Evolutionary conservation across 2,329 filamentous ascomycete species (phyloP), one percentile per base, ranked within the genome.

Genomic region (Chaetomium sp.): DNA sequence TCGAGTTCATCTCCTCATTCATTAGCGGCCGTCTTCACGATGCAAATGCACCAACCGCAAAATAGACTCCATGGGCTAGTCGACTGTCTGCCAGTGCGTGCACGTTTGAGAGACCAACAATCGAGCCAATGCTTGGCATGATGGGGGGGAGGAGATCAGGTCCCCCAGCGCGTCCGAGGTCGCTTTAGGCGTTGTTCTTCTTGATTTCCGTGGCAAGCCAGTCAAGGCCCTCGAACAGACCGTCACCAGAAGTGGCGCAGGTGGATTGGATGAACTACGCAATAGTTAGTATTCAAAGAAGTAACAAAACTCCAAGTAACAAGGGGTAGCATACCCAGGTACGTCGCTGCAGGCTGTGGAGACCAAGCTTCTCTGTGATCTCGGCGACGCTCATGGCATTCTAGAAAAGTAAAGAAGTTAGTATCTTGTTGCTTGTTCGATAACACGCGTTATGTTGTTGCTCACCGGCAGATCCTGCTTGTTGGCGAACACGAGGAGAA

Each of bases 321-420:
- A 51, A 54, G 33, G 42, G 59, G 45, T 62, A 79, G 52, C 91
- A 74, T 91, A 99, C 94, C 94, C 94, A 99, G 70, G 90, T 88
- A 76, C 94, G 91, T 81, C 96, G 90, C 84, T 91, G 90, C 84
- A 99, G 82, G 80, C 89, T 95, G 86, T 97, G 92, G 70, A 99
- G 91, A 72, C 94, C 94, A 76, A 99, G 90, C 86, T 97, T 96
- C 81, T 99, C 92, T 76, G 94, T 99, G 76, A 99, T 97, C 81
- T 99, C 94, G 72, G 94, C 92, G 70, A 94, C 92, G 79, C 95
- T 96, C 94, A 97, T 97, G 77, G 94, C 94, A 73, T 97, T 97
- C 91, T 96, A 44, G 8, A 27, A 34, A 14, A 41, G 55, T 47
- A 27, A 27, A 27, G 51, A 42, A 48, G 64, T 71, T 65, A 70